These are phyloP conservation scores for Leishmania lainsoni DNA, from an alignment of 208 protist genomes.

Conservation along the genomic window DNA sequence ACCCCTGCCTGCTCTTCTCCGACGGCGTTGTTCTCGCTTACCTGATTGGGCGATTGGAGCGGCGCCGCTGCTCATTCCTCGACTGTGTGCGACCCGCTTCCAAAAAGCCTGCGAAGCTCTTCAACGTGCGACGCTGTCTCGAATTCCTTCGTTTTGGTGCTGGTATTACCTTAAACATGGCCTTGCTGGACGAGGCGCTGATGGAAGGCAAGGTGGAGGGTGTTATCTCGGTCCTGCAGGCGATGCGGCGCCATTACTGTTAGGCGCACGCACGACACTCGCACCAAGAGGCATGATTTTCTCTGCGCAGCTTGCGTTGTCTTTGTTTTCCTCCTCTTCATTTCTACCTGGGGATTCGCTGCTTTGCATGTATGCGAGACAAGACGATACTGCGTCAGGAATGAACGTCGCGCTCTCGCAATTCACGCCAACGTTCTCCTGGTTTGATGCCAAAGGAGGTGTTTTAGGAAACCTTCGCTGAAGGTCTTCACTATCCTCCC, in stretches of 20 bases:
- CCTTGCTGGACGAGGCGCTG: slow-evolving; percentile 61
- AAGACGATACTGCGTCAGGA: neutral
- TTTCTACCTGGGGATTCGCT: neutral
- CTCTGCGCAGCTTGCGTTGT: neutral
- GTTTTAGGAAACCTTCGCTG: neutral
- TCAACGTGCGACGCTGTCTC: slow-evolving; percentile 74
- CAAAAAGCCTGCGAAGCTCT: slow-evolving; percentile 62
- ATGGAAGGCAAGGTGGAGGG: slow-evolving; percentile 41
- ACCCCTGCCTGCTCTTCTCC: slow-evolving; percentile 59
- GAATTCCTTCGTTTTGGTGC: slow-evolving; percentile 57
- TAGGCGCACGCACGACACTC: neutral
- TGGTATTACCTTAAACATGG: slow-evolving; percentile 38
- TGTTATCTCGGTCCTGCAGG: slow-evolving; percentile 48
- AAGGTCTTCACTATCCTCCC: too few relatives aligned
- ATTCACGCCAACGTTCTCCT: neutral
- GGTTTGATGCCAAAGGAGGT: neutral
- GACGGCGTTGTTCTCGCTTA: slow-evolving; percentile 78
- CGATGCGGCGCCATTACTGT: slow-evolving; percentile 27
- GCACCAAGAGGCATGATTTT: neutral
- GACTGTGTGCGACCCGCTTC: slow-evolving; percentile 62
- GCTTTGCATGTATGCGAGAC: neutral
- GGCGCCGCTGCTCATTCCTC: slow-evolving; percentile 59
- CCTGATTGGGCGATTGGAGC: slow-evolving; percentile 61
- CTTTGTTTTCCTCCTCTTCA: neutral
- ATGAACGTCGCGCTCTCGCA: neutral